Evolutionary conservation across 345 rosid species (phyloP).

Genomic region (Punica granatum): DNA sequence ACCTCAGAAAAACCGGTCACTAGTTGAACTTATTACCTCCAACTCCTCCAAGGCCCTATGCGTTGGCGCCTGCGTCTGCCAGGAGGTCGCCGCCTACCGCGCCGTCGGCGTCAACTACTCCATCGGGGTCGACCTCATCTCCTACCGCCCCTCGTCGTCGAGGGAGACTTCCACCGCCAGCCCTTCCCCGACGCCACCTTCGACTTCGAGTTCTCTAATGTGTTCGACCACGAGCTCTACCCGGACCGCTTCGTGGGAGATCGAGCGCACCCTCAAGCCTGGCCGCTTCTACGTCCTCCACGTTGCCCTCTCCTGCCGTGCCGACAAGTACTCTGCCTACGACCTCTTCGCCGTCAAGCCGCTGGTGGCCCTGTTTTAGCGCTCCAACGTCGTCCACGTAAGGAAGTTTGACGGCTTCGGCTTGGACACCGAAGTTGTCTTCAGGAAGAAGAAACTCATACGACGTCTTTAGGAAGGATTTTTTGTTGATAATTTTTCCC

Average conservation of each 20-base stretch:
- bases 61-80: conserved; percentile 88
- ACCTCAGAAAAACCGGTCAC: too few relatives aligned
- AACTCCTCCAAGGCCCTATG: conserved; percentile 59
- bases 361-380: conserved; percentile 40
- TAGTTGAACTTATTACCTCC: too few relatives aligned
- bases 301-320: conserved; percentile 49
- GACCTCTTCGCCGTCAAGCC: conserved; percentile 57
- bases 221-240: conserved; percentile 83
- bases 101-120: conserved; percentile 60
- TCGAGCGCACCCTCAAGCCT: conserved; percentile 69
- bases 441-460: conserved; percentile 33
- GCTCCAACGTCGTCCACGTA: conserved; percentile 48
- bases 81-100: conserved; percentile 76
- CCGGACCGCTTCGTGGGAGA: conserved; percentile 74
- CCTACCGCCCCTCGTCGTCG: conserved; percentile 57
- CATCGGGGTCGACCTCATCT: conserved; percentile 82
- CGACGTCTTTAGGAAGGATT: neutral
- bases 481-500: neutral
- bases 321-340: conserved; percentile 87
- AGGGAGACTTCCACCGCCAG: conserved; percentile 78
- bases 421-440: conserved; percentile 81
- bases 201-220: conserved; percentile 88
- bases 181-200: conserved; percentile 62
- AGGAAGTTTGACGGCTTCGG: conserved; percentile 89
- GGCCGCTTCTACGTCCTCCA: conserved; percentile 68